phyloP scores from a whole-genome alignment of 108 stramenopile genomes.

The Nitzschia putrida region DNA sequence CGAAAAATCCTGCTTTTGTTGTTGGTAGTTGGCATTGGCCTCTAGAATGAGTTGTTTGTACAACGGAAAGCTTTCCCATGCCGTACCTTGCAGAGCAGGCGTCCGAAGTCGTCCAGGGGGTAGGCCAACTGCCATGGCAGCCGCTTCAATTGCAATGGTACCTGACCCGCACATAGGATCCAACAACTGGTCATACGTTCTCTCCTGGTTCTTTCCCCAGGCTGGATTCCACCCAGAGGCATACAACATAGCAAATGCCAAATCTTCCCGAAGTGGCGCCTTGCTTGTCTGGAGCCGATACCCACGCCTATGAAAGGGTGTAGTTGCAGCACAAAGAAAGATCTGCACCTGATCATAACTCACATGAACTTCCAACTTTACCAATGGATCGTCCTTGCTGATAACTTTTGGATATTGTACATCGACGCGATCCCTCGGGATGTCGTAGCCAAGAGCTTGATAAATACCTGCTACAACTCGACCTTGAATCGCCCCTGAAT shows the following conservation, averaged over 20 bases:
- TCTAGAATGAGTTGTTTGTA: slow-evolving; percentile 35
- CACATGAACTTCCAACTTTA: slow-evolving; percentile 52
- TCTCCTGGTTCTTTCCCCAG: slow-evolving; percentile 13
- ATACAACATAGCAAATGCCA: slow-evolving; percentile 68
- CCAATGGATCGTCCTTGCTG: slow-evolving; percentile 7
- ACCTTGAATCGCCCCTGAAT: slow-evolving; percentile 64
- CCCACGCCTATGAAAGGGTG: slow-evolving; percentile 72
- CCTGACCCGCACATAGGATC: slow-evolving; percentile 87
- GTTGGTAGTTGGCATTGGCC: not conserved
- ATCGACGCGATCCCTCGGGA: slow-evolving; percentile 1
- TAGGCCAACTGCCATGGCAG: slow-evolving; percentile 55
- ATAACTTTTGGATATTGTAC: not conserved
- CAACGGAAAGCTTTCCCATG: slow-evolving; percentile 33
- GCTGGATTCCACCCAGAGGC: slow-evolving; percentile 52
- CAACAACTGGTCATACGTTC: slow-evolving; percentile 16
- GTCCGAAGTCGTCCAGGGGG: slow-evolving; percentile 66
- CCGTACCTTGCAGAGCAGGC: slow-evolving; percentile 56
- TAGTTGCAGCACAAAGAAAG: slow-evolving; percentile 53
- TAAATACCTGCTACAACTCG: slow-evolving; percentile 51
- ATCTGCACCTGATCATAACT: slow-evolving; percentile 61
- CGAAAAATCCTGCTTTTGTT: not conserved
- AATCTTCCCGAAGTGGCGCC: slow-evolving; percentile 81
- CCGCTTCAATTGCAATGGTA: slow-evolving; percentile 77
- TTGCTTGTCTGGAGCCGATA: slow-evolving; percentile 67
- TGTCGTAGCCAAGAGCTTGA: slow-evolving; percentile 38